Percentiles rank a stretch among this genome's conserved stretches.
Evolutionary conservation across 2,329 filamentous ascomycete species (phyloP).

Genomic region (Alternaria tenuissima): DNA sequence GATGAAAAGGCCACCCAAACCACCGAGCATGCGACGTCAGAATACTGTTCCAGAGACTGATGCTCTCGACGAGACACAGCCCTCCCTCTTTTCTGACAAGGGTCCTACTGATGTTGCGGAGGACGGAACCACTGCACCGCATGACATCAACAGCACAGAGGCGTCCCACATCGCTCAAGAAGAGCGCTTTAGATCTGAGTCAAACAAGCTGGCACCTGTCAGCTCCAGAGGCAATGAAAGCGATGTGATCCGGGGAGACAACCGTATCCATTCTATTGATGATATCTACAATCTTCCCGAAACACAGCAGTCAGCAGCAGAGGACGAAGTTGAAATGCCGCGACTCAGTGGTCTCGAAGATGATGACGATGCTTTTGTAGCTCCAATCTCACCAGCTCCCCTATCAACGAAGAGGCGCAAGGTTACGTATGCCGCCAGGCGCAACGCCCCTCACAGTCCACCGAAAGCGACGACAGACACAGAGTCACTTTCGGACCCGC

Average conservation of each 20-base stretch:
- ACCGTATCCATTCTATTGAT: slow-evolving; percentile 39
- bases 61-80: slow-evolving; percentile 46
- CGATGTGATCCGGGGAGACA: slow-evolving; percentile 14
- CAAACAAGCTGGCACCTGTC: slow-evolving; percentile 20
- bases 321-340: slow-evolving; percentile 47
- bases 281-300: slow-evolving; percentile 50
- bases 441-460: slow-evolving; percentile 29
- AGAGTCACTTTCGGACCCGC: slow-evolving; percentile 23
- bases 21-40: slow-evolving; percentile 32
- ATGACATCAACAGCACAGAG: slow-evolving; percentile 33
- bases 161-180: slow-evolving; percentile 50
- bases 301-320: slow-evolving; percentile 40
- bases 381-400: slow-evolving; percentile 32
- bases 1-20: neutral
- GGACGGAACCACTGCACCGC: neutral
- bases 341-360: slow-evolving; percentile 42
- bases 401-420: slow-evolving; percentile 45
- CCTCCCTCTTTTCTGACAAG: slow-evolving; percentile 29
- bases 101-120: neutral
- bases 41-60: slow-evolving; percentile 47
- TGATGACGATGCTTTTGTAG: slow-evolving; percentile 43
- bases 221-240: slow-evolving; percentile 28
- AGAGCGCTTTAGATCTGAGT: slow-evolving; percentile 41
- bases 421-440: slow-evolving; percentile 34
- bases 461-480: slow-evolving; percentile 18